phyloP scores from a whole-genome alignment of 2,329 filamentous ascomycete species.

The Claviceps sorghi region DNA sequence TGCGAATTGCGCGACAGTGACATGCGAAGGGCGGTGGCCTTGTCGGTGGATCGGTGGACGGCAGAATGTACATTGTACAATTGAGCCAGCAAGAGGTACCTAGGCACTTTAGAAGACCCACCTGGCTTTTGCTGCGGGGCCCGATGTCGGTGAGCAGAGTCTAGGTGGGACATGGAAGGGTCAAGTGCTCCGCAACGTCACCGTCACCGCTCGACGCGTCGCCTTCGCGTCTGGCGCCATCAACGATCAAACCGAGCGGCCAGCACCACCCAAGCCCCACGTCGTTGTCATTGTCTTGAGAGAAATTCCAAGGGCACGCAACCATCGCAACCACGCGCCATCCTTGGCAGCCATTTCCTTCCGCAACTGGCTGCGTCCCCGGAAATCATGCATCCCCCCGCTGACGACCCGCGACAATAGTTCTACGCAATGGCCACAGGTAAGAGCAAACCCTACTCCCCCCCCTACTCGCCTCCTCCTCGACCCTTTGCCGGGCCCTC shows the following conservation, averaged over 20 bases:
- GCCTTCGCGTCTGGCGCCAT: background rate
- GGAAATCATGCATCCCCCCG: background rate
- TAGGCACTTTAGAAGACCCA: too few relatives aligned
- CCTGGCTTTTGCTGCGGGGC: too few relatives aligned
- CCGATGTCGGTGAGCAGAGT: too few relatives aligned
- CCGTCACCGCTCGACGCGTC: slow-evolving; percentile 1
- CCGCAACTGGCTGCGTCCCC: background rate
- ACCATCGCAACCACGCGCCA: too few relatives aligned
- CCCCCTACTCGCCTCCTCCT: background rate
- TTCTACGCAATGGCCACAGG: slow-evolving; percentile 1
- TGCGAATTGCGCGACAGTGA: too few relatives aligned
- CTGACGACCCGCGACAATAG: background rate
- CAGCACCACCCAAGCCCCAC: background rate
- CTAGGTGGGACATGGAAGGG: too few relatives aligned
- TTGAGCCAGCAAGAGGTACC: too few relatives aligned
- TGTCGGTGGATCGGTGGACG: too few relatives aligned
- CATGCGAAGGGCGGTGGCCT: too few relatives aligned
- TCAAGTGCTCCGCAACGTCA: background rate
- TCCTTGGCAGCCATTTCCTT: too few relatives aligned
- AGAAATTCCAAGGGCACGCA: background rate
- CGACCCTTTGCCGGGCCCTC: background rate
- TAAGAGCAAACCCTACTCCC: background rate
- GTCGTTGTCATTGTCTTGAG: background rate
- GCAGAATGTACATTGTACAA: too few relatives aligned
- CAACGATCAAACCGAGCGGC: background rate